Evolutionary conservation across 2,329 filamentous ascomycete species (phyloP), one percentile per base, ranked within the genome.

Genomic region (Plenodomus biglobosus): DNA sequence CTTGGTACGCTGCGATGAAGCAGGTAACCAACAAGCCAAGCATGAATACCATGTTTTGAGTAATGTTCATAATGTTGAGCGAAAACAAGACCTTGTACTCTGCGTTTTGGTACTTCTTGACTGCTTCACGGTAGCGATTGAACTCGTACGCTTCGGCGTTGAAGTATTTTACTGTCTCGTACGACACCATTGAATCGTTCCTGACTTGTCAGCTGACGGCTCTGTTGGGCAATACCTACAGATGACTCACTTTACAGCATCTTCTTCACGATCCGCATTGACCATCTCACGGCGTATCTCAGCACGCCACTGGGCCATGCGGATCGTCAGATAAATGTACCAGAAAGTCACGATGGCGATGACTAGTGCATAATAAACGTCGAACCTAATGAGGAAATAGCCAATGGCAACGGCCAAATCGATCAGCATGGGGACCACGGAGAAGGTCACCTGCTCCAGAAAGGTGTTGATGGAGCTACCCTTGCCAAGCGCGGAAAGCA

Each of bases 131-230:
- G 61, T 84, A 85, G 6, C 81, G 74, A 42, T 78, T 74, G 36
- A 82, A 83, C 59, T 85, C 83, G 51, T 81, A 79, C 1, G 71
- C 71, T 52, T 85, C 80, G 16, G 83, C 82, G 54, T 83, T 84
- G 70, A 85, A 85, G 62, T 85, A 83, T 56, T 85, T 84, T 38
- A 85, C 83, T 1, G 83, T 85, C 75, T 99, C 94, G 71, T 97
- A 99, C n/a, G 91, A 95, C 53, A 94, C 91, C 77, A 99, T 94
- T 0, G 94, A 97, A 71, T 99, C 94, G 68, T 96, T 97, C 75
- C 79, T 82, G 53, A 36, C 2, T 27, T 20, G 56, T 73, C 56
- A 73, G 67, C 42, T 16, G 20, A 32, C 27, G 13, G 38, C 18
- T 13, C 8, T 20, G 32, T 21, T 20, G 24, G 8, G 6, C 8